Conservation (phyloP, 2,329 filamentous ascomycete genomes). For the Trichoderma aggressivum region DNA sequence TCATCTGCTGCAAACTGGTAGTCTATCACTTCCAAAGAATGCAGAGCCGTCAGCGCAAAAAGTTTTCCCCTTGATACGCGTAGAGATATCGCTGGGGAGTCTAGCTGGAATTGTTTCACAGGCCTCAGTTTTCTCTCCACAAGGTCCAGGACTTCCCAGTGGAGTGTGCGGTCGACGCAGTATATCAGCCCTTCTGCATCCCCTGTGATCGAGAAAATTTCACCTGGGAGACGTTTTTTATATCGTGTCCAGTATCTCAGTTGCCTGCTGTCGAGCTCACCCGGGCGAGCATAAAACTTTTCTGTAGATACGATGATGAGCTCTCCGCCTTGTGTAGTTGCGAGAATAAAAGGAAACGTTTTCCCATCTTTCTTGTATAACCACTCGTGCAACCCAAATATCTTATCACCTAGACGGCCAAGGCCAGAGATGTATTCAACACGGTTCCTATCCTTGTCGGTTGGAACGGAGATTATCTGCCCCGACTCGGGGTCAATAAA, state of each 20-base stretch:
- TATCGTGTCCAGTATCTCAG: constrained; percentile 54
- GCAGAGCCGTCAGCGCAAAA: constrained; percentile 49
- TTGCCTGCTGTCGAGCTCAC: constrained; percentile 22
- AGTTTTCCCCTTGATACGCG: constrained; percentile 46
- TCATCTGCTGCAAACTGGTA: constrained; percentile 37
- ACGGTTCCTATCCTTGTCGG: constrained; percentile 39
- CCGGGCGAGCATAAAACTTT: constrained; percentile 18
- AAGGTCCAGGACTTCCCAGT: constrained; percentile 54
- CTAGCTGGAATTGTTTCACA: constrained; percentile 46
- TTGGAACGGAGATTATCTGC: constrained; percentile 45
- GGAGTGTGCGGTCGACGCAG: constrained; percentile 51
- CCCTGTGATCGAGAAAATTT: constrained; percentile 56
- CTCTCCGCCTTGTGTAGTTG: constrained; percentile 53
- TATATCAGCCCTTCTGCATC: constrained; percentile 56
- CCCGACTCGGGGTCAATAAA: constrained; percentile 58
- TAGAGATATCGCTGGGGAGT: constrained; percentile 52
- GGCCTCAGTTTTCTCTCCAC: constrained; percentile 49
- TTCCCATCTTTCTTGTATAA: constrained; percentile 53
- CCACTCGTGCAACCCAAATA: constrained; percentile 65
- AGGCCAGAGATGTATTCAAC: constrained; percentile 54
- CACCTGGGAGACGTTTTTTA: constrained; percentile 42
- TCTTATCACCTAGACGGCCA: constrained; percentile 53
- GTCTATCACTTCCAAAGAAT: constrained; percentile 57
- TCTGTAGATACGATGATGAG: constrained; percentile 55
- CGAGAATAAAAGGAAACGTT: constrained; percentile 60